Percentiles rank a stretch among this genome's conserved stretches.
These are phyloP conservation scores for Nasturtium officinale DNA, from an alignment of 345 rosid genomes.

Conservation along the genomic window DNA sequence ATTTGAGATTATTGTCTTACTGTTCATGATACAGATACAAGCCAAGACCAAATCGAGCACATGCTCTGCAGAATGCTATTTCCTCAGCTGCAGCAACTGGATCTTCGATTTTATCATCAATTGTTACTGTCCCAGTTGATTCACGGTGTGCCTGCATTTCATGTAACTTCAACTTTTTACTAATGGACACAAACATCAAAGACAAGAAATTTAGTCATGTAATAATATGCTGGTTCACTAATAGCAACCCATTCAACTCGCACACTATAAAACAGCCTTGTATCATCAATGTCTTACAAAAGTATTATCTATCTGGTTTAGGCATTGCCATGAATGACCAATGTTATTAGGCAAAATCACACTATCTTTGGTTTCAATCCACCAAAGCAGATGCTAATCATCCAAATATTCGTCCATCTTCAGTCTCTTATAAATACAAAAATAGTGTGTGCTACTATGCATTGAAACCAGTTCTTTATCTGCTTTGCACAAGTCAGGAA, in stretches of 20 bases:
- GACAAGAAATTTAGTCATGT: neutral
- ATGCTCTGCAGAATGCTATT: slow-evolving; percentile 92
- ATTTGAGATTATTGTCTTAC: slow-evolving; percentile 38
- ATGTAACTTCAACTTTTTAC: neutral
- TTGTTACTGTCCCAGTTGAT: slow-evolving; percentile 77
- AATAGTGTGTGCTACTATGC: neutral
- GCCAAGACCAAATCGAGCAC: slow-evolving; percentile 97
- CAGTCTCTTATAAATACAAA: neutral
- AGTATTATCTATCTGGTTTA: neutral
- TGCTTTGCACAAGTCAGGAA: neutral
- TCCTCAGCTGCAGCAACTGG: slow-evolving; percentile 95
- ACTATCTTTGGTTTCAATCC: neutral
- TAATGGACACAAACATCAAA: neutral
- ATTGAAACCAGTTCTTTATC: neutral
- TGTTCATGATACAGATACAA: slow-evolving; percentile 85
- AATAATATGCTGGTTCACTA: neutral
- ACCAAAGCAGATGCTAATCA: neutral
- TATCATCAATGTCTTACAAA: neutral
- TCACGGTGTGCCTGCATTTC: slow-evolving; percentile 82
- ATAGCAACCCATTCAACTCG: neutral
- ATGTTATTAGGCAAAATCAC: neutral
- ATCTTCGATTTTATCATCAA: slow-evolving; percentile 51
- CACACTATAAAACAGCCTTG: neutral
- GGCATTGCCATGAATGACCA: slow-evolving; percentile 8
- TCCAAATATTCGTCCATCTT: neutral